Percentiles rank a stretch among this genome's conserved stretches.
phyloP scores from a whole-genome alignment of 768 basidiomycete species.

The Peribolospora baueri region DNA sequence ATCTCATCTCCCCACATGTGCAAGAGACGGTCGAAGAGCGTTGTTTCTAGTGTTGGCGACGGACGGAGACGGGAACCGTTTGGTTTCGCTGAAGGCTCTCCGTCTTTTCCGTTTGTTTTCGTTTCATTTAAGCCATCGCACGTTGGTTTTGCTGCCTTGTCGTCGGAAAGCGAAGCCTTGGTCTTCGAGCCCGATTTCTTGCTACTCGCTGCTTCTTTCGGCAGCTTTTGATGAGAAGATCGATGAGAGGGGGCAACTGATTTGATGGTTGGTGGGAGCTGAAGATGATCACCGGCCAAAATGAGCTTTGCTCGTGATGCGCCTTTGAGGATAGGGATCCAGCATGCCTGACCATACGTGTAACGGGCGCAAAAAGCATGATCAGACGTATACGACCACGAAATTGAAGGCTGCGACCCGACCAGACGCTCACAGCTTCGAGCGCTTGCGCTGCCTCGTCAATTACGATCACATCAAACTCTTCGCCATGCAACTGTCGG shows the following conservation, averaged over 20 bases:
- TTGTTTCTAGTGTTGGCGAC: conserved; percentile 55
- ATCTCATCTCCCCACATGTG: conserved; percentile 58
- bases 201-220: conserved; percentile 7
- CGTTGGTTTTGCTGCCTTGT: neutral
- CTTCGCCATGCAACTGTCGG: conserved; percentile 44
- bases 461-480: conserved; percentile 82
- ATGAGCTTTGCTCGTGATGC: conserved; percentile 24
- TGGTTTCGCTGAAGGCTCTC: neutral
- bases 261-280: conserved; percentile 78
- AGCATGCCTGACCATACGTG: conserved; percentile 29
- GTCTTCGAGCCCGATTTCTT: conserved; percentile 6
- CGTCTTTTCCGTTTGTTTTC: conserved; percentile 1
- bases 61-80: conserved; percentile 23
- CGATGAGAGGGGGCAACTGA: conserved; percentile 19
- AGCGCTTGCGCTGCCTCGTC: conserved; percentile 95
- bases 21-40: conserved; percentile 78
- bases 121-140: conserved; percentile 10
- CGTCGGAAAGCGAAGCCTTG: neutral
- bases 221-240: conserved; percentile 23
- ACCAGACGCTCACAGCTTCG: conserved; percentile 34
- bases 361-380: no score
- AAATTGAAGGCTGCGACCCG: conserved; percentile 17
- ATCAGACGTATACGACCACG: conserved; percentile 23
- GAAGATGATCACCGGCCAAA: conserved; percentile 82
- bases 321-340: conserved; percentile 83